Evolutionary conservation across 208 protist species (phyloP), one percentile per base, ranked within the genome.

Genomic region (Borovskyia barvae): DNA sequence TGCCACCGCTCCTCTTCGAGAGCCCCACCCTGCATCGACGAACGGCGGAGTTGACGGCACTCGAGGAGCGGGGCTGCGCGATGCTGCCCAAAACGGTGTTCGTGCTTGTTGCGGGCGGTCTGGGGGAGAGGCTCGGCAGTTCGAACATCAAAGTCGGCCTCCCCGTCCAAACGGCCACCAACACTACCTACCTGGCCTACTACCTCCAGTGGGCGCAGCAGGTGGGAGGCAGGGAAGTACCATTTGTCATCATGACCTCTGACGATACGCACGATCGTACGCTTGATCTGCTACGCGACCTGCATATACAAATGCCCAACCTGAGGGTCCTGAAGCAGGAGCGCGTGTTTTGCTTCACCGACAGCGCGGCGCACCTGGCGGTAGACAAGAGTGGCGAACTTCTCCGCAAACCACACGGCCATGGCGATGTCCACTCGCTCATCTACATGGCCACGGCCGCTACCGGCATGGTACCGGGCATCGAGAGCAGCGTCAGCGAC

Each of bases 161-260:
- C 25, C 95, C 94, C 0, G 65, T 89, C 4, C 88, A 98, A 55
- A 94, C 86, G 11, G 72, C 85, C 5, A 97, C 88, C 2, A 50
- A 63, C 15, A 68, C 48, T 2, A 77, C 66, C 24, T 97, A 94
- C 70, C 69, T 98, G 12, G 55, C 92, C 57, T 78, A 95, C 58
- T 94, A 95, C 62, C 54, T 87, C 29, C 17, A 47, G 7, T 90
- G 84, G 85, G 72, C 77, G 17, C 60, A 55, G 20, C 52, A 65
- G 42, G 63, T 81, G 0, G 81, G 68, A 3, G 81, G 77, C 0
- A 42, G 24, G 2, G 56, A 77, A 8, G 66, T 59, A 8, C 92
- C 90, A 0, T 89, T 98, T 61, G 90, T 94, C 48, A 96, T 98
- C 50, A 98, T 98, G 95, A 97, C 94, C 25, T 97, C 90, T 1